A percentile compares a stretch with the other conserved stretches of the same genome.
These are phyloP conservation scores for Fusarium abutilonis DNA, from an alignment of 2,329 filamentous ascomycete species.

Conservation along the genomic window DNA sequence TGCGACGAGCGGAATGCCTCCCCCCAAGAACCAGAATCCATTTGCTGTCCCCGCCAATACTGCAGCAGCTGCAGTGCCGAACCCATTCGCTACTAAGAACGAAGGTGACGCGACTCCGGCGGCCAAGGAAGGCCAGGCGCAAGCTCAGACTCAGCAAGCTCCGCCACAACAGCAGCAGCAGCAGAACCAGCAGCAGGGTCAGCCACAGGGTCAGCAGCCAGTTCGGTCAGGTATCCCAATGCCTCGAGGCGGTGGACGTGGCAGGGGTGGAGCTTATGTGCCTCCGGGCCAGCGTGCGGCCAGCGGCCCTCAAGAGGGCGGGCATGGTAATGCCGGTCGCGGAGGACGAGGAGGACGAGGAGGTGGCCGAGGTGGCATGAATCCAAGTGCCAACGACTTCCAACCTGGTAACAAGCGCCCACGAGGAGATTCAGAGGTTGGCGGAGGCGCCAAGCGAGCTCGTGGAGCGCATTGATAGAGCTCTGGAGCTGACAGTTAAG, in stretches of 20 bases:
- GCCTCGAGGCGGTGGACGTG: slow-evolving; percentile 54
- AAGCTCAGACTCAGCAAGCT: slow-evolving; percentile 26
- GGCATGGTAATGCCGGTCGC: slow-evolving; percentile 45
- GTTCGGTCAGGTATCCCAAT: slow-evolving; percentile 54
- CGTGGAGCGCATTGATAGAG: slow-evolving; percentile 52
- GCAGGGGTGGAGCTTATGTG: slow-evolving; percentile 52
- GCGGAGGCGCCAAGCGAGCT: slow-evolving; percentile 56
- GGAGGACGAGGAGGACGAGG: slow-evolving; percentile 57
- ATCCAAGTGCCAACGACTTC: slow-evolving; percentile 64
- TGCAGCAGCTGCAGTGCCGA: slow-evolving; percentile 31
- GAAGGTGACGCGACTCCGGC: slow-evolving; percentile 29
- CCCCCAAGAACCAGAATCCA: slow-evolving; percentile 46
- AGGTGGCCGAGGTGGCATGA: slow-evolving; percentile 57
- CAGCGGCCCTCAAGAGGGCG: slow-evolving; percentile 52
- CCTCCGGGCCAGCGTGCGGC: slow-evolving; percentile 52
- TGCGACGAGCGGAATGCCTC: slow-evolving; percentile 36
- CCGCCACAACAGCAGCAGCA: slow-evolving; percentile 27
- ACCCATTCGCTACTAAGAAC: slow-evolving; percentile 45
- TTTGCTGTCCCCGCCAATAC: slow-evolving; percentile 45
- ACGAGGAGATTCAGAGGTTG: slow-evolving; percentile 61
- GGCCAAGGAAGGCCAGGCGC: slow-evolving; percentile 27
- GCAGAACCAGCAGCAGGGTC: slow-evolving; percentile 25
- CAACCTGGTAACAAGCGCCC: slow-evolving; percentile 67
- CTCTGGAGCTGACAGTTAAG: neutral
- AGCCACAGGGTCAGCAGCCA: slow-evolving; percentile 30